These are phyloP conservation scores for Kodamaea jinghongensis DNA, from an alignment of 805 yeast species.

Conservation along the genomic window DNA sequence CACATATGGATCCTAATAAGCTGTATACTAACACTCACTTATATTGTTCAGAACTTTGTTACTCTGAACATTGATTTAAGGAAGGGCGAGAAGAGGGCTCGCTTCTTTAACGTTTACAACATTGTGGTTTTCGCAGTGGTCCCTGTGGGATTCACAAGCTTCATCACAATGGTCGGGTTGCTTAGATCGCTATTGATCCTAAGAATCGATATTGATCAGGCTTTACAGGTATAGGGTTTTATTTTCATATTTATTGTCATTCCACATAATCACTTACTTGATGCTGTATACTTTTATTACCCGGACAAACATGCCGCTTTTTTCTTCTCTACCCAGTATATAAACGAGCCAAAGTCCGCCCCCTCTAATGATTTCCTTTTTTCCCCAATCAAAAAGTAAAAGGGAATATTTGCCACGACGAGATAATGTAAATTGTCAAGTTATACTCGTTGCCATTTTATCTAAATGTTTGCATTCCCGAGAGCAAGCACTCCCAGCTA, in stretches of 20 bases:
- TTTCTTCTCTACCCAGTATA: constrained; percentile 6
- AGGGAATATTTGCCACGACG: constrained; percentile 72
- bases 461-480: constrained; percentile 45
- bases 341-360: constrained; percentile 7
- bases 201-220: constrained; percentile 54
- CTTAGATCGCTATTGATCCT: constrained; percentile 72
- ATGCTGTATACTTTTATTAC: constrained; percentile 6
- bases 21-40: constrained; percentile 75
- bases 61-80: constrained; percentile 68
- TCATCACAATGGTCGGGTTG: constrained; percentile 84
- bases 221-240: constrained; percentile 3
- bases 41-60: constrained; percentile 82
- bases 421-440: constrained; percentile 57
- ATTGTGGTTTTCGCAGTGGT: constrained; percentile 95
- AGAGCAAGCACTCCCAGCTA: constrained; percentile 49
- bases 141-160: constrained; percentile 95
- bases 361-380: constrained; percentile 12
- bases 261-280: neutral
- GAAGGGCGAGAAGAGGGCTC: constrained; percentile 40
- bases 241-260: neutral
- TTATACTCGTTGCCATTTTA: constrained; percentile 62
- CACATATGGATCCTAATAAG: constrained; percentile 93
- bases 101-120: constrained; percentile 83
- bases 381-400: constrained; percentile 55
- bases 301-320: constrained; percentile 4